These are phyloP conservation scores for Amoebophrya sp. DNA, from an alignment of 169 alveolate genomes.

Conservation along the genomic window DNA sequence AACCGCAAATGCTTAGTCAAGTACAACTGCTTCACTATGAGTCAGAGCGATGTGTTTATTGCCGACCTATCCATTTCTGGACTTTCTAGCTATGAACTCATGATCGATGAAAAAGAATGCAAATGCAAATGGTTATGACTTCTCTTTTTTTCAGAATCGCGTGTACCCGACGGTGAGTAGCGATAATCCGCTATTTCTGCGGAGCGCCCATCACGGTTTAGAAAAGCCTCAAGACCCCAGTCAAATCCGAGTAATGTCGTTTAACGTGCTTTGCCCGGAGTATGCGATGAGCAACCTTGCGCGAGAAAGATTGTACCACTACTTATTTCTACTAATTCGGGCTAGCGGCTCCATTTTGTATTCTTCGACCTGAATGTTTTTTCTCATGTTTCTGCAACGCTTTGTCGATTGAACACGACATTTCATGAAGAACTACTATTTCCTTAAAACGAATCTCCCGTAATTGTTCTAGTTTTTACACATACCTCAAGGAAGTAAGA, in stretches of 20 bases:
- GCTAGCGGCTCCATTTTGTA: no score
- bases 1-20: background rate
- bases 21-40: background rate
- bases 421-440: no score
- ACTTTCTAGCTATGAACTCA: no score
- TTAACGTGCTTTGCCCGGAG: constrained; percentile 1
- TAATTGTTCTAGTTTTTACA: no score
- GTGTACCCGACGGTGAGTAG: background rate
- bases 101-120: background rate
- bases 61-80: no score
- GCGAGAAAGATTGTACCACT: background rate
- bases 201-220: background rate
- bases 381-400: no score
- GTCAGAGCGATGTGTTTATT: background rate
- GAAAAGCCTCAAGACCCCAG: background rate
- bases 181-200: background rate
- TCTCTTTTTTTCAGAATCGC: background rate
- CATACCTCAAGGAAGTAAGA: no score
- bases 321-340: no score
- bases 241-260: background rate
- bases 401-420: no score
- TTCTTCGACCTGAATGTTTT: no score
- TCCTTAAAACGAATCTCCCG: no score
- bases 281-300: background rate
- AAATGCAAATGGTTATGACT: background rate